Evolutionary conservation across 257 asterid species (phyloP).

Genomic region (Galeopsis tetrahit): DNA sequence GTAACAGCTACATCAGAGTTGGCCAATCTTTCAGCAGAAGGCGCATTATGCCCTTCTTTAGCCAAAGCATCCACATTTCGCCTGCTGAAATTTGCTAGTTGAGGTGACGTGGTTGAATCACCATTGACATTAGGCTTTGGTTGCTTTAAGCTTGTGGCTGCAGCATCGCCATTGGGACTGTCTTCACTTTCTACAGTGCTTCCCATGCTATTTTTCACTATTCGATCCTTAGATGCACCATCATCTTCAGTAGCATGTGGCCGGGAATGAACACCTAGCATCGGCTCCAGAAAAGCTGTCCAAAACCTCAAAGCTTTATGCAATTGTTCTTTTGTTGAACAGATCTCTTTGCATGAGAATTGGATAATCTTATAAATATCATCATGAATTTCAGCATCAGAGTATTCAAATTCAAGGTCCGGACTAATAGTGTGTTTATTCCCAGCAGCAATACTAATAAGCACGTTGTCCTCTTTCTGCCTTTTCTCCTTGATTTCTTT

Average conservation of each 20-base stretch:
- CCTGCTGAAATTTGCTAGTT: constrained; percentile 44
- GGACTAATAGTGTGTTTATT: constrained; percentile 66
- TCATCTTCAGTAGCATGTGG: constrained; percentile 56
- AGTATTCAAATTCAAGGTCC: constrained; percentile 74
- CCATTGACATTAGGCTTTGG: constrained; percentile 58
- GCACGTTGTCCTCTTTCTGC: constrained; percentile 73
- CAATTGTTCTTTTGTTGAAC: constrained; percentile 83
- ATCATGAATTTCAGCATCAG: constrained; percentile 78
- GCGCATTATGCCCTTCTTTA: constrained; percentile 51
- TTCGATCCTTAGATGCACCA: constrained; percentile 44
- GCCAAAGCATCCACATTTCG: constrained; percentile 46
- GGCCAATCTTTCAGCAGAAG: constrained; percentile 53
- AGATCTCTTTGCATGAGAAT: constrained; percentile 85
- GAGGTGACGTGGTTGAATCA: constrained; percentile 56
- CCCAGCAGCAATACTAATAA: constrained; percentile 72
- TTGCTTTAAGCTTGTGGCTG: constrained; percentile 46
- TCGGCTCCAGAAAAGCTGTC: constrained; percentile 80
- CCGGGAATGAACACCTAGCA: constrained; percentile 68
- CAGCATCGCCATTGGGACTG: constrained; percentile 56
- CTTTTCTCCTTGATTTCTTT: constrained; percentile 87
- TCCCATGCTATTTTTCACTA: constrained; percentile 40
- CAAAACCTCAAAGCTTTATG: constrained; percentile 77
- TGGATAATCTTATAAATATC: constrained; percentile 72
- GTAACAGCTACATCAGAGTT: constrained; percentile 49
- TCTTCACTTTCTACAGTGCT: constrained; percentile 53